Conservation (phyloP, 345 rosid species). For the Turnera subulata region DNA sequence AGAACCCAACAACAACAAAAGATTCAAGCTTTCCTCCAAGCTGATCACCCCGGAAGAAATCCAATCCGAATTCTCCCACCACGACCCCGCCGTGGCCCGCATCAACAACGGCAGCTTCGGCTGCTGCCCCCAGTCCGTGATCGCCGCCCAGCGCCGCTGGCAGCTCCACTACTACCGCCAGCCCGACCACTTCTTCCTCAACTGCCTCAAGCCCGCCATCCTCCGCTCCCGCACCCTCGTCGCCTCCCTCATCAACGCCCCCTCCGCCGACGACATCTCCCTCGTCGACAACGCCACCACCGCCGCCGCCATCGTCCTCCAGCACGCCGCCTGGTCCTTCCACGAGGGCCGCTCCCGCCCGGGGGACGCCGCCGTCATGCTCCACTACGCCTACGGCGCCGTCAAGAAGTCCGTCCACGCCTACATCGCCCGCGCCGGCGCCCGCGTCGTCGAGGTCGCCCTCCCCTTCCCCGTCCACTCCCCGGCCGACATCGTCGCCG, state of each 20-base stretch:
- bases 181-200: slow-evolving; percentile 72
- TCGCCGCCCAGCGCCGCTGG: slow-evolving; percentile 59
- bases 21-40: slow-evolving; percentile 26
- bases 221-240: slow-evolving; percentile 49
- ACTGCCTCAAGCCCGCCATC: slow-evolving; percentile 49
- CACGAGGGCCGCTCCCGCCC: slow-evolving; percentile 51
- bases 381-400: slow-evolving; percentile 83
- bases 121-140: slow-evolving; percentile 63
- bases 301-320: slow-evolving; percentile 80
- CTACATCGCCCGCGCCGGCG: slow-evolving; percentile 80
- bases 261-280: slow-evolving; percentile 62
- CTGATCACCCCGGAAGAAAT: slow-evolving; percentile 44
- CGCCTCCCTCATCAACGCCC: slow-evolving; percentile 63
- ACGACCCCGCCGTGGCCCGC: slow-evolving; percentile 54
- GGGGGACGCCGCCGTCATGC: slow-evolving; percentile 82
- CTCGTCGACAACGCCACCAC: slow-evolving; percentile 96
- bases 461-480: slow-evolving; percentile 81
- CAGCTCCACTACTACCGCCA: slow-evolving; percentile 68
- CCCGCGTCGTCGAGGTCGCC: slow-evolving; percentile 78
- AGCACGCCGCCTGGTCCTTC: slow-evolving; percentile 65
- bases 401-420: slow-evolving; percentile 91
- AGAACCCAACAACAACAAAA: slow-evolving; percentile 23
- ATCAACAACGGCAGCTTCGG: slow-evolving; percentile 97
- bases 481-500: slow-evolving; percentile 48
- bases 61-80: slow-evolving; percentile 74